A percentile compares a stretch with the other conserved stretches of the same genome.
Conservation (phyloP, 352 stramenopile species). For the Phytophthora megakarya region DNA sequence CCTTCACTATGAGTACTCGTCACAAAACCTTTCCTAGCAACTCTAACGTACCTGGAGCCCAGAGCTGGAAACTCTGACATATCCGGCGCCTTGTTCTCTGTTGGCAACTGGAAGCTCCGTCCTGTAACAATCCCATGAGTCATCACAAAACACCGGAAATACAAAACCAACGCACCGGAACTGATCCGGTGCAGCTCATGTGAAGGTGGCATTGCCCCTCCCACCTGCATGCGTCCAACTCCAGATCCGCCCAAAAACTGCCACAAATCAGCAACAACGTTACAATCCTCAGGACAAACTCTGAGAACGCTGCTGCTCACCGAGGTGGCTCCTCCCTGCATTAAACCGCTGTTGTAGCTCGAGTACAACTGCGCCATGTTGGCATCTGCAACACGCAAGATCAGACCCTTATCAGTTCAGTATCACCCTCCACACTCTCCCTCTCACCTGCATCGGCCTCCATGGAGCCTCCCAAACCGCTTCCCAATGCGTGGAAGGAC, state of each 20-base stretch:
- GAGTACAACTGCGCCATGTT: slow-evolving; percentile 37
- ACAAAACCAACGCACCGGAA: slow-evolving; percentile 40
- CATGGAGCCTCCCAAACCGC: slow-evolving; percentile 32
- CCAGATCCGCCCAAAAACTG: slow-evolving; percentile 63
- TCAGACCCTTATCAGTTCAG: neutral
- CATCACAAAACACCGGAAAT: slow-evolving; percentile 6
- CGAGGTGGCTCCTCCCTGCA: slow-evolving; percentile 44
- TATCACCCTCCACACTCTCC: neutral
- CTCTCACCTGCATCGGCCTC: slow-evolving; percentile 29
- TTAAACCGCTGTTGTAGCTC: slow-evolving; percentile 53
- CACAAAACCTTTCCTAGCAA: neutral
- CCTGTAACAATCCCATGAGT: slow-evolving; percentile 41
- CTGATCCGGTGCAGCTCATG: slow-evolving; percentile 73
- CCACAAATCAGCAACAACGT: slow-evolving; percentile 10
- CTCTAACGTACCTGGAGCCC: slow-evolving; percentile 49
- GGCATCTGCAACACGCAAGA: slow-evolving; percentile 1
- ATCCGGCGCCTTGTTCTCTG: slow-evolving; percentile 76
- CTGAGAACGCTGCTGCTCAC: slow-evolving; percentile 32
- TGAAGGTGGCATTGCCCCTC: slow-evolving; percentile 32
- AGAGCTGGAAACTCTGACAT: slow-evolving; percentile 87
- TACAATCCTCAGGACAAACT: slow-evolving; percentile 4
- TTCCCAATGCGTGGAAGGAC: slow-evolving; percentile 56
- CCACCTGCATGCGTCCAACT: slow-evolving; percentile 38
- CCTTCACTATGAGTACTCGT: neutral
- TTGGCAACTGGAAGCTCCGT: slow-evolving; percentile 51